A percentile compares a stretch with the other conserved stretches of the same genome.
phyloP scores from a whole-genome alignment of 768 basidiomycete genomes.

The Neoboletus subvelutipes region DNA sequence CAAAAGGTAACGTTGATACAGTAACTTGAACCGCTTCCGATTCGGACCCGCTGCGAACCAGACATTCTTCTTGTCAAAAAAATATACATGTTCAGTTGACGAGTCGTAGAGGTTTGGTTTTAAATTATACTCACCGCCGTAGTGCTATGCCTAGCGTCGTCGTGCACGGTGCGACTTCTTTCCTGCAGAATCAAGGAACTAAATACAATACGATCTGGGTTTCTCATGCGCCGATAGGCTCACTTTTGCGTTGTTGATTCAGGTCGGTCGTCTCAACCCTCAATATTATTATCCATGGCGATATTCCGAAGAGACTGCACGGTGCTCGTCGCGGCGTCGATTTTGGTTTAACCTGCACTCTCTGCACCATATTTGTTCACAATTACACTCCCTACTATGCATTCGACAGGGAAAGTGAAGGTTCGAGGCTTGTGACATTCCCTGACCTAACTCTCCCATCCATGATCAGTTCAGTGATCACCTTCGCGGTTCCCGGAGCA shows the following conservation, averaged over 20 bases:
- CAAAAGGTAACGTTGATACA: not conserved
- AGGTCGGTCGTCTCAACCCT: not conserved
- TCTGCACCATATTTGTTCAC: not conserved
- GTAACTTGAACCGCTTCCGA: constrained; percentile 10
- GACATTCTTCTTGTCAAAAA: not conserved
- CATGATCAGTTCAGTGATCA: constrained; percentile 68
- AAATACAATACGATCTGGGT: too few species aligned
- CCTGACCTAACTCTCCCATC: constrained; percentile 62
- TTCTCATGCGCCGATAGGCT: too few species aligned
- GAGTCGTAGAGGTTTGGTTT: too few species aligned
- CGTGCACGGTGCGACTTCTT: too few species aligned
- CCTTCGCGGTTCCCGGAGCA: constrained; percentile 80
- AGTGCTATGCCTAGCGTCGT: not conserved
- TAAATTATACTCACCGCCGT: not conserved
- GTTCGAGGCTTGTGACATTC: constrained; percentile 49
- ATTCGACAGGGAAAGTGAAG: constrained; percentile 35
- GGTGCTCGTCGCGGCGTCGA: too few species aligned
- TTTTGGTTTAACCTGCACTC: not conserved
- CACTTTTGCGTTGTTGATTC: too few species aligned
- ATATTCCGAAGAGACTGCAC: too few species aligned
- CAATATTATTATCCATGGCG: too few species aligned
- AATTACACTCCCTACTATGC: not conserved
- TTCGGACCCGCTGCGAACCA: constrained; percentile 9
- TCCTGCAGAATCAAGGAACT: too few species aligned
- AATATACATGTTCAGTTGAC: too few species aligned